Base-by-base conservation (phyloP, 768 basidiomycete genomes). In the Hypholoma sublateritium region DNA sequence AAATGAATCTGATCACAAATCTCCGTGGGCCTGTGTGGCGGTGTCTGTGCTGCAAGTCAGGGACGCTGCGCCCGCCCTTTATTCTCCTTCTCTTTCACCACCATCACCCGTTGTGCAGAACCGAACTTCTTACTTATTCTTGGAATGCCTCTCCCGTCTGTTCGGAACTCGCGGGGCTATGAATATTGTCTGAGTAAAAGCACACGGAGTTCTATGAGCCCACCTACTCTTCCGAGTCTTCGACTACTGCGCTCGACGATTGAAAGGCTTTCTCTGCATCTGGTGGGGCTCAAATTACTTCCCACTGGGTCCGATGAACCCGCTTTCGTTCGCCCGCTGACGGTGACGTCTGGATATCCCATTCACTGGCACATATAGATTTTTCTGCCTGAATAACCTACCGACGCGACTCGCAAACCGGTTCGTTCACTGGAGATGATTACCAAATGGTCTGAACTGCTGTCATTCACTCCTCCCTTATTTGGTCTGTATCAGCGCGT, bases 11-110 rank as follows among this genome's bases (percentile, higher is more conserved):
- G 45, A 32, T 49, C 35, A 43, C 54, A 56, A 60, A 60, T 60
- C 62, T 60, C 59, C 54, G 59, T 63, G 59, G 62, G 28, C 49
- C 54, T 63, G 46, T 36, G 62, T 63, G 62, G 62, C 62, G 62
- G 62, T 63, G 62, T 56, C 49, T 28, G 48, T 44, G 45, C 34
- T 39, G 46, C 39, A 34, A 24, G 36, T 58, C 61, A 62, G 62
- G 62, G 54, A 59, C 61, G 42, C 42, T 43, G 42, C 25, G 56
- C 28, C 28, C 25, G 56, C 28, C 28, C 28, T 21, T 42, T 14
- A 43, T 47, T 32, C 21, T 34, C 36, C 37, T 44, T 49, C 21
- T 36, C 49, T 51, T 51, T 43, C 46, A 24, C 46, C 39, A 56
- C 50, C 54, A 41, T 50, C 54, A 55, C 44, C n/a, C 32, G 47